These are phyloP conservation scores for Blastobotrys malaysiensis DNA, from an alignment of 1,139 yeast genomes.

Conservation along the genomic window DNA sequence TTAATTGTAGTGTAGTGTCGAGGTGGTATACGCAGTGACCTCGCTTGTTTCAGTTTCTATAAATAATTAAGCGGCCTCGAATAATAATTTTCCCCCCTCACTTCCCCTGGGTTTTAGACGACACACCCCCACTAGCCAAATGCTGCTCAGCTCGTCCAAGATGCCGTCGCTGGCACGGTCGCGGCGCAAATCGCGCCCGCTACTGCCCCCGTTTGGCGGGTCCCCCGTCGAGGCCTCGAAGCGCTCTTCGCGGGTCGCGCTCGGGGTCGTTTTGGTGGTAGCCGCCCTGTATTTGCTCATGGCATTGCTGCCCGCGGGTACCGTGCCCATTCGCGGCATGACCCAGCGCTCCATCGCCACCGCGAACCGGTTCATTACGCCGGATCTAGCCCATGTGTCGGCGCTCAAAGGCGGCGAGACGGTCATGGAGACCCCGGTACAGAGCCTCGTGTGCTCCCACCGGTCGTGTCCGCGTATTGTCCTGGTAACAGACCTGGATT, in stretches of 20 bases:
- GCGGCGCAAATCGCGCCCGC: background rate
- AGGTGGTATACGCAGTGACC: too few relatives aligned
- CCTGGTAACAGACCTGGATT: constrained; percentile 77
- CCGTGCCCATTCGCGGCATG: background rate
- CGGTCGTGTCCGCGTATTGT: constrained; percentile 37
- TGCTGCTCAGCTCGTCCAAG: background rate
- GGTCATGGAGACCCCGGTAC: background rate
- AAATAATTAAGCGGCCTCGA: background rate
- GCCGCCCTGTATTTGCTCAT: background rate
- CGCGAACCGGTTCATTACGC: background rate
- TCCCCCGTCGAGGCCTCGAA: background rate
- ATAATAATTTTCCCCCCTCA: background rate
- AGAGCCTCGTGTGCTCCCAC: constrained; percentile 45
- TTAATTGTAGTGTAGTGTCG: too few relatives aligned
- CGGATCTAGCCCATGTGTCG: background rate
- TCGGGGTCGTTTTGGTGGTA: background rate
- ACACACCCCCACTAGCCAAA: too few relatives aligned
- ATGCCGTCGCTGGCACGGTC: background rate
- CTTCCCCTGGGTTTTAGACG: background rate
- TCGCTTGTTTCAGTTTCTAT: background rate
- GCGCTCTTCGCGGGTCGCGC: background rate
- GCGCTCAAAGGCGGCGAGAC: background rate
- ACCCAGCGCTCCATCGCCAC: background rate
- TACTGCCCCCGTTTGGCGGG: background rate
- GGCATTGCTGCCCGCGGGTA: background rate